phyloP scores from a whole-genome alignment of 1,284 basidiomycete genomes.

The Somion occarium region DNA sequence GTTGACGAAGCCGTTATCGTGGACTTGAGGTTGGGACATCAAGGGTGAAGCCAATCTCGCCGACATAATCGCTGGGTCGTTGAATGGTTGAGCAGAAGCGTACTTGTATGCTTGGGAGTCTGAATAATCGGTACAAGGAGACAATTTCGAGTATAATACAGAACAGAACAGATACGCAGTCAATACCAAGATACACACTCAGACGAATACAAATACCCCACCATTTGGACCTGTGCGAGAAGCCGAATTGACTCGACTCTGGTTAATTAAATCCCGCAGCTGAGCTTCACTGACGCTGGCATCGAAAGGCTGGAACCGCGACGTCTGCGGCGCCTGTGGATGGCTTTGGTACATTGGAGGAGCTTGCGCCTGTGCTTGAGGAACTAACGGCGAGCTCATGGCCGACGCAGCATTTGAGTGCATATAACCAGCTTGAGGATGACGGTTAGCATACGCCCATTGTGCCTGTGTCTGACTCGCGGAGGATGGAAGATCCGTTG shows the following conservation, averaged over 20 bases:
- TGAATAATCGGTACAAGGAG: constrained; percentile 19
- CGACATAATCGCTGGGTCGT: constrained; percentile 80
- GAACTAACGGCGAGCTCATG: constrained; percentile 43
- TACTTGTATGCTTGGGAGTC: constrained; percentile 33
- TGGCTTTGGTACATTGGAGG: constrained; percentile 12
- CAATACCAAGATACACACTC: constrained; percentile 28
- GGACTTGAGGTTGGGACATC: constrained; percentile 12
- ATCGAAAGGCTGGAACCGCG: constrained; percentile 56
- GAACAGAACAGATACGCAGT: constrained; percentile 23
- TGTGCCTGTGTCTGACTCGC: constrained; percentile 32
- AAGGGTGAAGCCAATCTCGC: constrained; percentile 49
- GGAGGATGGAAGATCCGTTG: constrained; percentile 29
- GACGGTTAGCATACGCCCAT: constrained; percentile 44
- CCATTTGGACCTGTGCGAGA: constrained; percentile 36
- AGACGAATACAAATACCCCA: constrained; percentile 45
- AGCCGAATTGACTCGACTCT: constrained; percentile 50
- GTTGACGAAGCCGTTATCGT: constrained; percentile 22
- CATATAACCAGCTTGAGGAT: constrained; percentile 33
- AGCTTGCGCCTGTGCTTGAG: constrained; percentile 41
- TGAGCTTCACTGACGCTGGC: constrained; percentile 62
- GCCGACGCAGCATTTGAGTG: constrained; percentile 34
- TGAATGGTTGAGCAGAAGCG: constrained; percentile 45
- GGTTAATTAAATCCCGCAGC: constrained; percentile 69
- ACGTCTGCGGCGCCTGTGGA: constrained; percentile 27
- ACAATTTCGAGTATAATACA: constrained; percentile 20